These are phyloP conservation scores for Pleurozium schreberi DNA, from an alignment of 225 moss, liverwort and hornwort species.

Conservation along the genomic window DNA sequence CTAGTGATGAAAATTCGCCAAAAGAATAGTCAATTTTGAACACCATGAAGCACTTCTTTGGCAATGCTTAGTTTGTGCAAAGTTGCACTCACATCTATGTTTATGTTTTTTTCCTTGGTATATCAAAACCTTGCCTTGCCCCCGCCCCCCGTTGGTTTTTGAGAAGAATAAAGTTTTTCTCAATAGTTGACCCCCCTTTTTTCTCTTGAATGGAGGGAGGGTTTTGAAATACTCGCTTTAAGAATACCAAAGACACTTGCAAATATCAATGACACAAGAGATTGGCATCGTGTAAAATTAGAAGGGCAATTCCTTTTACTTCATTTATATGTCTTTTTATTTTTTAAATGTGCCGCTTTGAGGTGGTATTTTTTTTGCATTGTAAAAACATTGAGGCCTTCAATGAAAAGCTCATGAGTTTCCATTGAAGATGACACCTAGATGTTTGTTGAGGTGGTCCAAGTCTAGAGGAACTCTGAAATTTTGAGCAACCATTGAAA, in stretches of 20 bases:
- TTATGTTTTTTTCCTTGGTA: no score
- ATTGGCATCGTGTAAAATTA: not conserved
- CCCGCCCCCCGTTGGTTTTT: not conserved
- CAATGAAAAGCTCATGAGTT: no score
- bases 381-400: fast-evolving
- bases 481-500: not conserved
- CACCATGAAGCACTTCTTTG: not conserved
- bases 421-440: fast-evolving
- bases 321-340: not conserved
- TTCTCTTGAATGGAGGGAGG: not conserved
- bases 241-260: not conserved
- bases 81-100: no score
- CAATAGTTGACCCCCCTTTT: not conserved
- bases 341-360: not conserved
- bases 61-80: not conserved
- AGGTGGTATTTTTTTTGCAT: not conserved
- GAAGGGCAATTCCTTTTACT: not conserved
- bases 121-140: no score
- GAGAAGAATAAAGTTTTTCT: not conserved
- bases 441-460: not conserved
- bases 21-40: not conserved
- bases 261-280: not conserved
- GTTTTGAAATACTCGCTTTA: fast-evolving
- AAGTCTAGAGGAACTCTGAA: not conserved
- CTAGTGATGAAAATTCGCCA: not conserved